phyloP scores from a whole-genome alignment of 1,284 basidiomycete species.

The Waitea zeae region DNA sequence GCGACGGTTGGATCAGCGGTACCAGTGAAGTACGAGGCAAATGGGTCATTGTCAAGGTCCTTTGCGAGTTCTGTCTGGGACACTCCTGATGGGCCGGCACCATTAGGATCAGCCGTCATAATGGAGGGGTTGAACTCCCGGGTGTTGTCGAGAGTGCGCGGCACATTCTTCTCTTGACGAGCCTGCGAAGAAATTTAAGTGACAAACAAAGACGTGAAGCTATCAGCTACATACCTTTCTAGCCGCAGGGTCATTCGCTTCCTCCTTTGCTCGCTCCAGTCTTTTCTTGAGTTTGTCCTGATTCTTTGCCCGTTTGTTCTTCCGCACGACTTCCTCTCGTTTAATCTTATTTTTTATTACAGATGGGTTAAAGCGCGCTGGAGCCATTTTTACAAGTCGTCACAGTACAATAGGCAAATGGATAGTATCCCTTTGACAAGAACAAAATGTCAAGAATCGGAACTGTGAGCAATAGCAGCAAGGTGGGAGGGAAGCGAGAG shows the following conservation, averaged over 20 bases:
- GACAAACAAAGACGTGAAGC: neutral
- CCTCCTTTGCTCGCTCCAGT: conserved; percentile 55
- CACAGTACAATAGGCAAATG: too few relatives aligned
- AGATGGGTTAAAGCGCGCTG: conserved; percentile 37
- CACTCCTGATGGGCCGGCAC: conserved; percentile 11
- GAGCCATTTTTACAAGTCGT: too few relatives aligned
- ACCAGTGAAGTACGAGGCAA: conserved; percentile 51
- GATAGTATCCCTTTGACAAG: too few relatives aligned
- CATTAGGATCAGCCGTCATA: conserved; percentile 48
- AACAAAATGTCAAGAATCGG: too few relatives aligned
- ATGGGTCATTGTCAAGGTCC: conserved; percentile 58
- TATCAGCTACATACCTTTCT: conserved; percentile 39
- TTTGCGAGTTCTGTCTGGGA: conserved; percentile 29
- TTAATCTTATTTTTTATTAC: conserved; percentile 75
- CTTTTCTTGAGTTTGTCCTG: conserved; percentile 73
- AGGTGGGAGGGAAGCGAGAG: too few relatives aligned
- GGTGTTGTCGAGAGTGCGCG: conserved; percentile 86
- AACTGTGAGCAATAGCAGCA: too few relatives aligned
- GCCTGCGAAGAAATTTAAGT: conserved; percentile 25
- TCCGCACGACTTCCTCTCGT: conserved; percentile 58
- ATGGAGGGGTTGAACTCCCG: conserved; percentile 82
- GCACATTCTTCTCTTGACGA: conserved; percentile 72
- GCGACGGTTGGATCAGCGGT: conserved; percentile 46
- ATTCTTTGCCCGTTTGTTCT: conserved; percentile 63
- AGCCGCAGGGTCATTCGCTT: conserved; percentile 48